These are phyloP conservation scores for Panicum hallii DNA, from an alignment of 202 grass and related monocot genomes.

Conservation along the genomic window DNA sequence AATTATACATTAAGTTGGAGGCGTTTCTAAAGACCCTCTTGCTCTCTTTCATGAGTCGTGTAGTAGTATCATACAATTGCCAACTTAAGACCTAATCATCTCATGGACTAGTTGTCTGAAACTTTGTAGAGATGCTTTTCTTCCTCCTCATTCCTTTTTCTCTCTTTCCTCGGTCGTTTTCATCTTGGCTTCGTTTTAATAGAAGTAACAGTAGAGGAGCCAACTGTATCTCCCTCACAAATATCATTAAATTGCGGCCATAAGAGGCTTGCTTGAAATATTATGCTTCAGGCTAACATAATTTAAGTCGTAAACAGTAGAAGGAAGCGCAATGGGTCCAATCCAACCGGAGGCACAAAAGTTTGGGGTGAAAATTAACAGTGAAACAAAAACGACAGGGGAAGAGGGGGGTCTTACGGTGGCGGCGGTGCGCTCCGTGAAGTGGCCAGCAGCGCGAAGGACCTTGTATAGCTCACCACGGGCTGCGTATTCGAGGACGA, in stretches of 20 bases:
- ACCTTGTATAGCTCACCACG: conserved; percentile 86
- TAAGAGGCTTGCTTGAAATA: neutral
- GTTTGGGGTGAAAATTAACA: neutral
- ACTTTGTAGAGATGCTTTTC: neutral
- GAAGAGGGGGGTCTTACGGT: conserved; percentile 53
- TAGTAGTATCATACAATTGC: neutral
- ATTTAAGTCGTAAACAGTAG: neutral
- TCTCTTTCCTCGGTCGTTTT: neutral
- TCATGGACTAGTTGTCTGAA: neutral
- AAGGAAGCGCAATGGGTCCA: neutral
- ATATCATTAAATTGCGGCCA: neutral
- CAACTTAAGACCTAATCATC: neutral
- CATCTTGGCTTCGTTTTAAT: too few species aligned
- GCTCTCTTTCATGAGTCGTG: neutral
- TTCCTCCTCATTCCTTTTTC: neutral
- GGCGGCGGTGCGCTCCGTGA: conserved; percentile 76
- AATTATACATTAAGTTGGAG: neutral
- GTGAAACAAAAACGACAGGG: neutral
- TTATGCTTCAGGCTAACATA: neutral
- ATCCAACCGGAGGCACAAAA: neutral
- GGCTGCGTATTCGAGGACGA: conserved; percentile 85
- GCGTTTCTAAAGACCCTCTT: neutral
- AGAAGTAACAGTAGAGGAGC: too few species aligned
- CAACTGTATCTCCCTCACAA: neutral
- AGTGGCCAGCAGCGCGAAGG: conserved; percentile 66